Evolutionary conservation across 208 protist genomes (phyloP), one percentile per base, ranked within the genome.

Genomic region (Wallacemonas sp.): DNA sequence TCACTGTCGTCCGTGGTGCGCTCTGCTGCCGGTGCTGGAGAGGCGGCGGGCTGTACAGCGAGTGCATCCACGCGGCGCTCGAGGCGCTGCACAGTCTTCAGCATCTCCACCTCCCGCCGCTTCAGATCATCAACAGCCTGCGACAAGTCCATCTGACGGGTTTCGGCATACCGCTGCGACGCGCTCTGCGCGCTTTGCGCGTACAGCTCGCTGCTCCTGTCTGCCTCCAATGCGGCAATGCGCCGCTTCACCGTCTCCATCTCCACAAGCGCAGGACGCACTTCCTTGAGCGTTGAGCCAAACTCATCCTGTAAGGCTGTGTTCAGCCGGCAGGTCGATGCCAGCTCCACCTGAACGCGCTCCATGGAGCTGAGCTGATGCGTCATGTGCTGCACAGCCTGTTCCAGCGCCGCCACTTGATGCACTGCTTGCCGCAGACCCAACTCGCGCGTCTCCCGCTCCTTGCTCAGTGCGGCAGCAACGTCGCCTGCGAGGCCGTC

Each of bases 181-280:
- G 36, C 16, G 2, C 30, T 11, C 2, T 11, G 4, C 44, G 36
- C 24, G 17, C 24, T 66, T 60, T 19, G 39, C 26, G 16, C 67
- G 65, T 30, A 48, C 23, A 48, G 39, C 11, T 33, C 68, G 54
- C 65, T 71, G 21, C 30, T 68, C 48, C 24, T 72, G 24, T 55
- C 27, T 24, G 43, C 39, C 46, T 88, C 81, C 27, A 82, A 14
- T 23, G 69, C 41, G 0, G 71, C 75, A 17, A 88, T 44, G 12
- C 81, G 68, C 12, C 78, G 73, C 67, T 88, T 83, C 26, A 84
- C 54, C 24, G 78, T 65, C 43, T 88, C 81, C 60, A 88, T 21
- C 33, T 84, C 81, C 1, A 82, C 58, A 34, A 83, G 61, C 9
- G 75, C 71, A 9, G 68, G 74, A 2, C 74, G 34, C 5, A 84